These are phyloP conservation scores for Botrytis fabae DNA, from an alignment of 2,329 filamentous ascomycete genomes.

Conservation along the genomic window DNA sequence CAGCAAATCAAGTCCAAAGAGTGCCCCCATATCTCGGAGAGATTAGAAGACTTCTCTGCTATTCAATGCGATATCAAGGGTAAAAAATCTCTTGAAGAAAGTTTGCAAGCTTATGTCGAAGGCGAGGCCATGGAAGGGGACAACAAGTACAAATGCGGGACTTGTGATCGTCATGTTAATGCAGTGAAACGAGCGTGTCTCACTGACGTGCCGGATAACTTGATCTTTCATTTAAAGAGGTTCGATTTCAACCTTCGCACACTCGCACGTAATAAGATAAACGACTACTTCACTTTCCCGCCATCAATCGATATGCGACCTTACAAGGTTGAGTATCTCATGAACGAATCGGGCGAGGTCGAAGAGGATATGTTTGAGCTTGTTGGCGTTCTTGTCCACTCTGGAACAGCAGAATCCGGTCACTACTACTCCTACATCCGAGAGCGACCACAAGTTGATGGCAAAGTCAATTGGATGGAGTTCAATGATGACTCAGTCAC, in stretches of 20 bases:
- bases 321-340: conserved; percentile 85
- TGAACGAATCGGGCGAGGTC: conserved; percentile 55
- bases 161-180: conserved; percentile 84
- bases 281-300: conserved; percentile 91
- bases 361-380: conserved; percentile 83
- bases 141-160: conserved; percentile 97
- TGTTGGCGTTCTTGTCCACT: conserved; percentile 92
- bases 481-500: conserved; percentile 90
- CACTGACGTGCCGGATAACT: conserved; percentile 87
- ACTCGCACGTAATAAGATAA: conserved; percentile 85
- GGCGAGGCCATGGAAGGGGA: conserved; percentile 98
- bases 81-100: conserved; percentile 79
- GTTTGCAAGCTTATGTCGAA: conserved; percentile 90
- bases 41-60: conserved; percentile 86
- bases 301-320: conserved; percentile 79
- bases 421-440: conserved; percentile 98
- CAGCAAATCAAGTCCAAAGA: conserved; percentile 96
- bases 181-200: conserved; percentile 91
- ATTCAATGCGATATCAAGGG: conserved; percentile 97
- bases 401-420: conserved; percentile 87
- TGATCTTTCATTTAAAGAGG: conserved; percentile 92
- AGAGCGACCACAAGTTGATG: conserved; percentile 62
- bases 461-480: conserved; percentile 70
- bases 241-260: conserved; percentile 80
- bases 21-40: conserved; percentile 89